Percentiles rank a stretch among this genome's conserved stretches.
Conservation (phyloP, 1,284 basidiomycete species). For the Exobasidium rhododendri region DNA sequence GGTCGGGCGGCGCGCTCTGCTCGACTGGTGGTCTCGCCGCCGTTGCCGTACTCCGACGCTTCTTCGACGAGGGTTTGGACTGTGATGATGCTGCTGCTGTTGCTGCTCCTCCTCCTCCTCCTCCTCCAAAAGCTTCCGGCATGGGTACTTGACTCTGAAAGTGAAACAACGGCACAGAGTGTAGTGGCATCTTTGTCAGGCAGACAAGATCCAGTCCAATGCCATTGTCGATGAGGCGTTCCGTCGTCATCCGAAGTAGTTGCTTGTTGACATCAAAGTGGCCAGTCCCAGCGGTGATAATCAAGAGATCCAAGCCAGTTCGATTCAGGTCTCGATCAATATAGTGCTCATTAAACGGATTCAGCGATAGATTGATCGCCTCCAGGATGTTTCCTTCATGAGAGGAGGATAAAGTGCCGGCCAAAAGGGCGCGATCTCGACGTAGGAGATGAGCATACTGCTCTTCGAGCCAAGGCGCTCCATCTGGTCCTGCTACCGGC, state of each 20-base stretch:
- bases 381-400: slow-evolving; percentile 94
- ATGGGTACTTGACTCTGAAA: slow-evolving; percentile 28
- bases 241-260: slow-evolving; percentile 84
- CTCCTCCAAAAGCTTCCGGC: slow-evolving; percentile 6
- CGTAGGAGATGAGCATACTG: slow-evolving; percentile 34
- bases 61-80: neutral
- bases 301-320: slow-evolving; percentile 79
- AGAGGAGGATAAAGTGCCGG: slow-evolving; percentile 74
- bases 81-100: neutral
- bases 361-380: slow-evolving; percentile 86
- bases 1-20: slow-evolving; percentile 23
- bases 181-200: slow-evolving; percentile 85
- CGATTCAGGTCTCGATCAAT: slow-evolving; percentile 89
- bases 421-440: slow-evolving; percentile 40
- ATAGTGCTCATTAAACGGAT: slow-evolving; percentile 90
- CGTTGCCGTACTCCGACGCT: neutral
- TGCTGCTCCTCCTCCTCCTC: neutral
- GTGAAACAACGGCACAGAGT: slow-evolving; percentile 64
- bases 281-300: slow-evolving; percentile 91
- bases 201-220: slow-evolving; percentile 85
- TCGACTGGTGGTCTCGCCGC: slow-evolving; percentile 14
- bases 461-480: slow-evolving; percentile 32
- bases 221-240: slow-evolving; percentile 92
- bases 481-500: slow-evolving; percentile 36
- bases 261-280: slow-evolving; percentile 89